A percentile compares a stretch with the other conserved stretches of the same genome.
phyloP scores from a whole-genome alignment of 441 rosid species.

The Adansonia gregorii region DNA sequence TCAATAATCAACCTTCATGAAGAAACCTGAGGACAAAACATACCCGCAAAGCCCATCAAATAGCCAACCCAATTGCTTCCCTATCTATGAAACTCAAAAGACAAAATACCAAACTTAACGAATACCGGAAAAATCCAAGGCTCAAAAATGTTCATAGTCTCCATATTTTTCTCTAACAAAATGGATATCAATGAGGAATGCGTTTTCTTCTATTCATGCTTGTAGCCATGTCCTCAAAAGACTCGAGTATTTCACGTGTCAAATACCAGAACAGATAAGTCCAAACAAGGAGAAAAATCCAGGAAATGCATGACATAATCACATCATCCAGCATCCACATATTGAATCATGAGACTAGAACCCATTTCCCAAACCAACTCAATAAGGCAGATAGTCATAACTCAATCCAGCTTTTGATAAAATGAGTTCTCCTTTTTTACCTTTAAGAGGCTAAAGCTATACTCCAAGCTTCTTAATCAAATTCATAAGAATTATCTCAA shows the following conservation, averaged over 20 bases:
- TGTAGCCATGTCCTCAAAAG: too few species aligned
- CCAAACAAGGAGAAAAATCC: not conserved
- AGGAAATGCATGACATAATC: not conserved
- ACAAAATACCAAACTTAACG: too few species aligned
- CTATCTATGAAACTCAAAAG: too few species aligned
- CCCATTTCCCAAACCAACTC: constrained; percentile 10
- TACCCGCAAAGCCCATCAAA: too few species aligned
- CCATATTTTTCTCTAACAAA: too few species aligned
- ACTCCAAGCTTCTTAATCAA: not conserved
- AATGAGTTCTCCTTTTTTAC: constrained; percentile 1
- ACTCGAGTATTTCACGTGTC: not conserved
- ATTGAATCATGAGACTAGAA: not conserved
- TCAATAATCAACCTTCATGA: too few species aligned
- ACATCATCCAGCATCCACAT: constrained; percentile 4
- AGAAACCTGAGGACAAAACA: too few species aligned
- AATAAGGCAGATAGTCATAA: not conserved
- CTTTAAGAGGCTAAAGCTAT: not conserved
- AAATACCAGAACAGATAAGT: constrained; percentile 10
- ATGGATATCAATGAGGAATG: too few species aligned
- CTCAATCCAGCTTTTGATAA: constrained; percentile 8
- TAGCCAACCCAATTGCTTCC: too few species aligned
- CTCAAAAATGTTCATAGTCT: too few species aligned
- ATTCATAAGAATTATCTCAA: not conserved
- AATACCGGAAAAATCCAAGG: too few species aligned
- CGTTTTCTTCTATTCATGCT: too few species aligned